phyloP scores from a whole-genome alignment of 805 yeast species.

The Nematodospora valgi region DNA sequence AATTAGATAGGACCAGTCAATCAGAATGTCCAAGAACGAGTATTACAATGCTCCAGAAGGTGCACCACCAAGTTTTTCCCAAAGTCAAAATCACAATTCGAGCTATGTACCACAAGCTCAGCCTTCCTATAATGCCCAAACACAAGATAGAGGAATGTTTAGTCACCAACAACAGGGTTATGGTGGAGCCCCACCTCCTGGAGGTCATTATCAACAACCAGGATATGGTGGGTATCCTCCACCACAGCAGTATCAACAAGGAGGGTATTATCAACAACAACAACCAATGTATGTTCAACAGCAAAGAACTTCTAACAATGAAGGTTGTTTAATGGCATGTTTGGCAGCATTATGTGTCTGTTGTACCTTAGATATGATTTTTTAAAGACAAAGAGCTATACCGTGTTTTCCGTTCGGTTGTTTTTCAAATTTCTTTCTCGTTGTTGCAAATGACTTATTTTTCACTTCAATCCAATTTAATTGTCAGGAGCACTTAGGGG shows the following conservation, averaged over 20 bases:
- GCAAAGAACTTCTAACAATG: slow-evolving; percentile 22
- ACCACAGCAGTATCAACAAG: slow-evolving; percentile 19
- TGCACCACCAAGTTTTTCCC: slow-evolving; percentile 26
- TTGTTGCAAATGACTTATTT: too few species aligned
- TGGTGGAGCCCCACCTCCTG: slow-evolving; percentile 17
- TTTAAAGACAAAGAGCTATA: slow-evolving; percentile 10
- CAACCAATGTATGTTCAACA: slow-evolving; percentile 46
- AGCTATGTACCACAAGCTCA: slow-evolving; percentile 24
- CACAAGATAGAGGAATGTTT: slow-evolving; percentile 21
- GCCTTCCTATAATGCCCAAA: slow-evolving; percentile 15
- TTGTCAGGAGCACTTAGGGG: too few species aligned
- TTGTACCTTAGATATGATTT: slow-evolving; percentile 32
- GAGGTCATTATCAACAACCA: slow-evolving; percentile 15
- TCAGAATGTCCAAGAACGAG: slow-evolving; percentile 12
- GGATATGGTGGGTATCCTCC: slow-evolving; percentile 13
- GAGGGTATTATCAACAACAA: slow-evolving; percentile 35
- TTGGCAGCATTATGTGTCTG: slow-evolving; percentile 42
- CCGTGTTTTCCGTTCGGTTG: too few species aligned
- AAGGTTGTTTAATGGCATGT: slow-evolving; percentile 38
- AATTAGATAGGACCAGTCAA: too few species aligned
- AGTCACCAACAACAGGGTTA: slow-evolving; percentile 9
- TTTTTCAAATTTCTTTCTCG: too few species aligned
- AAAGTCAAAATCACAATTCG: slow-evolving; percentile 7
- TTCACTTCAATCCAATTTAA: too few species aligned
- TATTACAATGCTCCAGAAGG: slow-evolving; percentile 24